Conservation (phyloP, 805 yeast genomes). For the Barnettozyma populi region DNA sequence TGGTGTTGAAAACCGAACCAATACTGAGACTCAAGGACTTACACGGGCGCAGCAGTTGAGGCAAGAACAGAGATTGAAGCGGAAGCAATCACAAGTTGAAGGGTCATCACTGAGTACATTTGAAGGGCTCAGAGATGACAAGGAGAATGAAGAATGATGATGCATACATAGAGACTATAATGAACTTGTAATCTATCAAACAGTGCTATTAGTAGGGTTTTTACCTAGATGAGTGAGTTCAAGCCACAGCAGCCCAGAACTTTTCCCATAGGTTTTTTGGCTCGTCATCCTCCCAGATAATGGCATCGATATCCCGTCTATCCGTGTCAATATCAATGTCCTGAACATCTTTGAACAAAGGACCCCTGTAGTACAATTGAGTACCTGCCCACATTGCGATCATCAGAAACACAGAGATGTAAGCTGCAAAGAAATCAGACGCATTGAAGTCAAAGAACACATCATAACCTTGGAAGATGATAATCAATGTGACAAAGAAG, state of each 20-base stretch:
- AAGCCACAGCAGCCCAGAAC: conserved; percentile 34
- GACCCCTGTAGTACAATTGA: conserved; percentile 28
- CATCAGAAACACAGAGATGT: conserved; percentile 62
- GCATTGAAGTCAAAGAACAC: conserved; percentile 55
- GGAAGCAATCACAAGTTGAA: conserved; percentile 14
- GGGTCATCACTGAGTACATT: conserved; percentile 1
- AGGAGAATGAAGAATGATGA: conserved; percentile 5
- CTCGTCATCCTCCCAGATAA: conserved; percentile 51
- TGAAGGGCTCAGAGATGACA: background rate
- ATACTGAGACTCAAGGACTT: conserved; percentile 27
- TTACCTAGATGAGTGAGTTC: background rate
- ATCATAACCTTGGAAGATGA: conserved; percentile 67
- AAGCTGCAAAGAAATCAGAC: conserved; percentile 59
- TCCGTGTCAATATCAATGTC: conserved; percentile 68
- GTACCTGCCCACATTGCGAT: conserved; percentile 48
- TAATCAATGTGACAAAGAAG: conserved; percentile 47
- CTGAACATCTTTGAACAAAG: conserved; percentile 28
- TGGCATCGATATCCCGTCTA: conserved; percentile 56
- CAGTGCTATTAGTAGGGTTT: background rate
- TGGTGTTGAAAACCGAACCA: conserved; percentile 18
- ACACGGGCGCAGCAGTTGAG: conserved; percentile 40
- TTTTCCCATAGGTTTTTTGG: conserved; percentile 48
- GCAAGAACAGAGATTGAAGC: conserved; percentile 32
- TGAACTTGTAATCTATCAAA: background rate
- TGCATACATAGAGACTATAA: background rate